phyloP scores from a whole-genome alignment of 2,329 filamentous ascomycete genomes.

The Microcyclospora pomicola region DNA sequence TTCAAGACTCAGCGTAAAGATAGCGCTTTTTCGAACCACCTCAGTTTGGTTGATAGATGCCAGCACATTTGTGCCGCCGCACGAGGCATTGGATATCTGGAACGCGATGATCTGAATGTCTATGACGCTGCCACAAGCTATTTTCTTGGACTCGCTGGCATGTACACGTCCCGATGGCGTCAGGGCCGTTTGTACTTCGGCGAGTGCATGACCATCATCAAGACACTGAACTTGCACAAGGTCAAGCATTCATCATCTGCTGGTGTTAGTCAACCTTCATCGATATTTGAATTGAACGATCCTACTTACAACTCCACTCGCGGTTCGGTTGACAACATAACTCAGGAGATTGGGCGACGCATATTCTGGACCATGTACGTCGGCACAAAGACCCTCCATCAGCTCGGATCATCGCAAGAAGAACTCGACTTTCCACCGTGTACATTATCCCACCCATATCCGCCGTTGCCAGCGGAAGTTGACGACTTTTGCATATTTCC shows the following conservation, averaged over 20 bases:
- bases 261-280: slow-evolving; percentile 23
- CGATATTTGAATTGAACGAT: slow-evolving; percentile 24
- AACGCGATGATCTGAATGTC: slow-evolving; percentile 39
- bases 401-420: slow-evolving; percentile 57
- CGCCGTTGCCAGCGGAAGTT: slow-evolving; percentile 65
- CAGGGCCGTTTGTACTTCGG: slow-evolving; percentile 56
- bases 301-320: slow-evolving; percentile 23
- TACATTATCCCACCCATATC: slow-evolving; percentile 62
- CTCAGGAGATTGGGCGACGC: slow-evolving; percentile 41
- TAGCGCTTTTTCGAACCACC: slow-evolving; percentile 52
- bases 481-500: slow-evolving; percentile 71
- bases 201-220: slow-evolving; percentile 56
- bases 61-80: slow-evolving; percentile 55
- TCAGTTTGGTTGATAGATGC: slow-evolving; percentile 57
- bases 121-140: slow-evolving; percentile 62
- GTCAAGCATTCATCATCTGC: slow-evolving; percentile 33
- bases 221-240: slow-evolving; percentile 52
- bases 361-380: slow-evolving; percentile 76
- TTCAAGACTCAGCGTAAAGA: slow-evolving; percentile 53
- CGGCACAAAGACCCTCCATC: slow-evolving; percentile 57
- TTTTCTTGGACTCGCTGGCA: slow-evolving; percentile 53
- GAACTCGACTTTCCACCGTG: slow-evolving; percentile 64
- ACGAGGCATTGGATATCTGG: slow-evolving; percentile 46
- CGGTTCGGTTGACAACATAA: slow-evolving; percentile 32
- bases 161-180: slow-evolving; percentile 55